Conservation (phyloP, 2,329 filamentous ascomycete genomes). For the Triangularia setosa region DNA sequence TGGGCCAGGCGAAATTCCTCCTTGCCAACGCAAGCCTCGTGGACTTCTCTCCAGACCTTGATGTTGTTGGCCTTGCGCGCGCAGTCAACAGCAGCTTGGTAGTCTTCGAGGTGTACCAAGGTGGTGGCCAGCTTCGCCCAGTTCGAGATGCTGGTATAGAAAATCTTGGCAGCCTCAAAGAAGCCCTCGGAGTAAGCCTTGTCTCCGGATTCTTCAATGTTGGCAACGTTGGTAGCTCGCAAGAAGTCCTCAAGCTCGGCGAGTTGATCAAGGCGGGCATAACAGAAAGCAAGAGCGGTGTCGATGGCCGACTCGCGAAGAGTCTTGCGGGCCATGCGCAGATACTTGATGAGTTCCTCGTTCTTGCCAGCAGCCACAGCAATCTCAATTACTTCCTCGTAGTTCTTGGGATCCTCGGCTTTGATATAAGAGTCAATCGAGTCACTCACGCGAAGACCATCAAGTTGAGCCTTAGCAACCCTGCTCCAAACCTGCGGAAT, state of each 20-base stretch:
- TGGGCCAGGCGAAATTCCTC: conserved; percentile 98
- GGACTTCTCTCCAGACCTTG: conserved; percentile 99
- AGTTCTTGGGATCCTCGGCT: conserved; percentile 88
- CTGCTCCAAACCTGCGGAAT: conserved; percentile 95
- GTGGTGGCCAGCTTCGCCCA: conserved; percentile 99
- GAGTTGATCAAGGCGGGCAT: conserved; percentile 85
- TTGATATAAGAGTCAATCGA: conserved; percentile 97
- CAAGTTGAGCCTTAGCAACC: conserved; percentile 95
- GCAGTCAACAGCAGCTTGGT: conserved; percentile 95
- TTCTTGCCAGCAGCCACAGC: conserved; percentile 95
- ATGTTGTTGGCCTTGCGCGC: conserved; percentile 98
- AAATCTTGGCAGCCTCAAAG: conserved; percentile 97
- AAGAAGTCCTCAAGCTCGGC: conserved; percentile 95
- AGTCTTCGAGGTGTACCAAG: conserved; percentile 92
- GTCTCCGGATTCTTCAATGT: conserved; percentile 95
- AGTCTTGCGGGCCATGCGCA: conserved; percentile 96
- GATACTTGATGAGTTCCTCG: conserved; percentile 92
- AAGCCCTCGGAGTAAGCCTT: conserved; percentile 94
- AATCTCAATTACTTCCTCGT: conserved; percentile 92
- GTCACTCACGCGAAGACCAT: conserved; percentile 88
- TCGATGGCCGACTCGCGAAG: conserved; percentile 90
- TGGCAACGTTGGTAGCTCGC: conserved; percentile 86
- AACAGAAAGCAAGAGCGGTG: conserved; percentile 90
- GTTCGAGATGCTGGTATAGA: conserved; percentile 97
- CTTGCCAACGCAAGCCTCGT: conserved; percentile 92